phyloP scores from a whole-genome alignment of 495 filamentous ascomycete species.

The Aspergillus haitiensis region DNA sequence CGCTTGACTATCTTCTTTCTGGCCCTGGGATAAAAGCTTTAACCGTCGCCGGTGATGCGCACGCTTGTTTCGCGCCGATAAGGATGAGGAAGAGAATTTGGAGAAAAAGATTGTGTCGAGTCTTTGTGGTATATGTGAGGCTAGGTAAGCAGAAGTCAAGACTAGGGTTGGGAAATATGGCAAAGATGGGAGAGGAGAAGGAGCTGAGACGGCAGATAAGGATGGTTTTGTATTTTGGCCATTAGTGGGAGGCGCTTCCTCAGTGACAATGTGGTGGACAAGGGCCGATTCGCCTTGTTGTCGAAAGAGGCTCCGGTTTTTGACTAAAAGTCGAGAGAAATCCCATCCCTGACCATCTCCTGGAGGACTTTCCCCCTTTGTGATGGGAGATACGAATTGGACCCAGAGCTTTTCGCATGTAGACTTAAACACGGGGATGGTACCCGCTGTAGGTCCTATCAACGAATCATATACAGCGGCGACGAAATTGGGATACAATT shows the following conservation, averaged over 20 bases:
- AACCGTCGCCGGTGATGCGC: conserved; percentile 58
- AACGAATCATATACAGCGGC: conserved; percentile 43
- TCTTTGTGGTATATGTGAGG: conserved; percentile 79
- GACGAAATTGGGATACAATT: conserved; percentile 46
- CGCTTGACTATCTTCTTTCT: conserved; percentile 39
- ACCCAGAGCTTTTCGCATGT: conserved; percentile 71
- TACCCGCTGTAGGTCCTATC: conserved; percentile 46
- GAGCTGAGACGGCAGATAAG: conserved; percentile 30
- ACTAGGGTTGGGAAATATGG: conserved; percentile 82
- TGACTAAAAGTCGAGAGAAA: conserved; percentile 77
- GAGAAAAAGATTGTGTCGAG: conserved; percentile 83
- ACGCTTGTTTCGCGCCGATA: conserved; percentile 49
- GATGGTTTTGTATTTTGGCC: conserved; percentile 28
- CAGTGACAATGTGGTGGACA: conserved; percentile 65
- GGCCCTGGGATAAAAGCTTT: conserved; percentile 46
- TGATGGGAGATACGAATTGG: conserved; percentile 62
- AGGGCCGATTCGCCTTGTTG: conserved; percentile 73
- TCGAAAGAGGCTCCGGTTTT: conserved; percentile 72
- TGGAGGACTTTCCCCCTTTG: conserved; percentile 37
- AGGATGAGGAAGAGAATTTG: conserved; percentile 63
- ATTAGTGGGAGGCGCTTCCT: conserved; percentile 25
- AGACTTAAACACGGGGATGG: conserved; percentile 41
- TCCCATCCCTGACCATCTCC: conserved; percentile 61
- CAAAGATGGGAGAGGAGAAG: conserved; percentile 50
- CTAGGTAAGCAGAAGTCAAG: conserved; percentile 84